A percentile compares a stretch with the other conserved stretches of the same genome.
These are phyloP conservation scores for Picea glauca DNA, from an alignment of 75 land plant species.

Conservation along the genomic window DNA sequence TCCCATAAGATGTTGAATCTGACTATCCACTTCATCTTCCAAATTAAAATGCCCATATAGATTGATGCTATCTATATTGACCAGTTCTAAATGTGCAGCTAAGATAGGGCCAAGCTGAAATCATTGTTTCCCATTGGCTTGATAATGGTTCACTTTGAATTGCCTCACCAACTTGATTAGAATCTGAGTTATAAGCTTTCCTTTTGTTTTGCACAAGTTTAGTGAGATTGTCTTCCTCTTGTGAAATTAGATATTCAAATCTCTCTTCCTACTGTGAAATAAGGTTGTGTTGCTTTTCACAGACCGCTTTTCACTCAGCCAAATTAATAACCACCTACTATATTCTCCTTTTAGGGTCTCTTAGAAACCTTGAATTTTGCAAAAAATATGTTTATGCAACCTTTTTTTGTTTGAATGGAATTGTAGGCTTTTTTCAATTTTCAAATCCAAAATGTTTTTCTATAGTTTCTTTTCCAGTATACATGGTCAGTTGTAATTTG, in stretches of 20 bases:
- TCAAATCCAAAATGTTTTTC: neutral
- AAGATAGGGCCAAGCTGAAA: slow-evolving; percentile 3
- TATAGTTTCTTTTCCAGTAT: neutral
- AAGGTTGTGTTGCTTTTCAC: too few relatives aligned
- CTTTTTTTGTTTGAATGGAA: neutral
- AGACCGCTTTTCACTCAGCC: too few relatives aligned
- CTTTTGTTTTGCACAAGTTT: too few relatives aligned
- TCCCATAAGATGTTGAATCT: neutral
- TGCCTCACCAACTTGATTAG: too few relatives aligned
- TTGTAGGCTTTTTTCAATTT: neutral
- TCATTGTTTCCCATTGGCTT: neutral
- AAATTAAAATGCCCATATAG: neutral
- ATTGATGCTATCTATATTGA: neutral
- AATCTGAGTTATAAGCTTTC: too few relatives aligned
- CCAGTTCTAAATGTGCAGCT: neutral
- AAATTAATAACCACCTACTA: too few relatives aligned
- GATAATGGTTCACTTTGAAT: too few relatives aligned
- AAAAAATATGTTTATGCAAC: neutral
- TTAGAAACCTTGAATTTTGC: neutral
- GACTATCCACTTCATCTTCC: neutral
- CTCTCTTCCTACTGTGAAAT: neutral
- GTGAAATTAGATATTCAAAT: neutral
- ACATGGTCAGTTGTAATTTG: neutral
- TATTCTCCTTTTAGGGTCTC: neutral
- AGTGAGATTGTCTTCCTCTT: neutral